Evolutionary conservation across 768 basidiomycete genomes (phyloP), one percentile per base, ranked within the genome.

Genomic region (Pholiota microspora): DNA sequence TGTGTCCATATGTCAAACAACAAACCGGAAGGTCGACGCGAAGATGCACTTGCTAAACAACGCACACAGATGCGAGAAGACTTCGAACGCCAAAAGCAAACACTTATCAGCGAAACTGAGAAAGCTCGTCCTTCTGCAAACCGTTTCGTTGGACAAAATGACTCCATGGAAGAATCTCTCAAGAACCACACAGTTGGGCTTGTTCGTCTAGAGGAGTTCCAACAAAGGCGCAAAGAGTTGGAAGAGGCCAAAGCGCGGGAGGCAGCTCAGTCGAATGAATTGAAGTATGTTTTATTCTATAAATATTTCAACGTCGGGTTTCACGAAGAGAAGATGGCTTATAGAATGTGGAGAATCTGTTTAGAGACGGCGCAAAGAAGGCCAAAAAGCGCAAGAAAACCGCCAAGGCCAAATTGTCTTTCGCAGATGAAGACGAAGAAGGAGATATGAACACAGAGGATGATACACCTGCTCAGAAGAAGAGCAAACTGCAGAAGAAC

Each of bases 111-210:
- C 66, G 94, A 97, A 73, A 94, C 94, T 2, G 92, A 96, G 75
- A 95, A 94, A 70, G 86, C 91, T 34, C 88, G 93, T 27, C 91
- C 94, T 3, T 90, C 92, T 0, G 73, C 83, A 2, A 86, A 88
- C 66, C 89, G 94, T 57, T 98, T 98, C 70, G 90, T 96, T 32
- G 92, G 93, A 1, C 92, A 95, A 69, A 84, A 92, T 71, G 95
- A 98, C 67, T 92, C 91, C 4, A 85, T 97, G 79, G 96, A 98
- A 69, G 96, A 98, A 55, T 80, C 84, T 6, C 79, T 98, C 48
- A 97, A 96, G 78, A 80, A 92, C 57, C 87, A 80, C 46, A 98
- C 96, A 1, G 84, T 98, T 40, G 96, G 96, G 59, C 81, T 98
- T 15, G 95, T 98, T 2, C 84, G 78, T 54, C 78, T 98, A 6